phyloP scores from a whole-genome alignment of 106 monocot genomes.

The Narthecium ossifragum region DNA sequence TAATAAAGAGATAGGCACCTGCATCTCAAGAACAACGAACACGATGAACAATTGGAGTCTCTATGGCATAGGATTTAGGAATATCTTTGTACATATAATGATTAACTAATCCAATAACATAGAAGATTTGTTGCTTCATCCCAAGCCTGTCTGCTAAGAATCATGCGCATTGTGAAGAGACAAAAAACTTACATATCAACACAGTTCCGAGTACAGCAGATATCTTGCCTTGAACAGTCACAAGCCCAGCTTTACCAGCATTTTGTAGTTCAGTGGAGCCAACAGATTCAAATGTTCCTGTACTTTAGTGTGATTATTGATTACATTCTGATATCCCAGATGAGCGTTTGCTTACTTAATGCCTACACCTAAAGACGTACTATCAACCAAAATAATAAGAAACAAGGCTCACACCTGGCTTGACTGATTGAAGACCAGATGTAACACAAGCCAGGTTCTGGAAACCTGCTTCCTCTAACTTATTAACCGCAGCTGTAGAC shows the following conservation, averaged over 20 bases:
- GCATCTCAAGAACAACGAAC: too few species aligned
- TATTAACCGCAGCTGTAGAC: slow-evolving; percentile 72
- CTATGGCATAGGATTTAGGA: too few species aligned
- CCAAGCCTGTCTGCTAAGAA: too few species aligned
- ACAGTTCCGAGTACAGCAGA: slow-evolving; percentile 91
- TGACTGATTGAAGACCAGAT: slow-evolving; percentile 84
- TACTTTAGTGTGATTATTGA: too few species aligned
- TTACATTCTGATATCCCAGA: too few species aligned
- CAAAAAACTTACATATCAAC: slow-evolving; percentile 59
- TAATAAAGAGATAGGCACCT: slow-evolving; percentile 87
- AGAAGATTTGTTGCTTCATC: too few species aligned
- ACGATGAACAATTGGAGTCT: too few species aligned
- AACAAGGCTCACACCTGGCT: slow-evolving; percentile 51
- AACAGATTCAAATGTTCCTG: slow-evolving; percentile 90
- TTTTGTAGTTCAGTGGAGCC: slow-evolving; percentile 78
- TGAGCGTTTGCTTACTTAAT: too few species aligned
- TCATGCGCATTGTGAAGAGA: too few species aligned
- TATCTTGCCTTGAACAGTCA: slow-evolving; percentile 90
- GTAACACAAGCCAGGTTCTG: slow-evolving; percentile 64
- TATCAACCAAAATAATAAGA: background rate
- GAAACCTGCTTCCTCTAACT: slow-evolving; percentile 72
- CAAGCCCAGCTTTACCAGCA: slow-evolving; percentile 91
- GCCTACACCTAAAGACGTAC: too few species aligned
- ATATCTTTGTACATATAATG: too few species aligned
- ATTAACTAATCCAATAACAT: too few species aligned